Evolutionary conservation across 2,329 filamentous ascomycete genomes (phyloP).

Genomic region (Purpureocillium takamizusanense): DNA sequence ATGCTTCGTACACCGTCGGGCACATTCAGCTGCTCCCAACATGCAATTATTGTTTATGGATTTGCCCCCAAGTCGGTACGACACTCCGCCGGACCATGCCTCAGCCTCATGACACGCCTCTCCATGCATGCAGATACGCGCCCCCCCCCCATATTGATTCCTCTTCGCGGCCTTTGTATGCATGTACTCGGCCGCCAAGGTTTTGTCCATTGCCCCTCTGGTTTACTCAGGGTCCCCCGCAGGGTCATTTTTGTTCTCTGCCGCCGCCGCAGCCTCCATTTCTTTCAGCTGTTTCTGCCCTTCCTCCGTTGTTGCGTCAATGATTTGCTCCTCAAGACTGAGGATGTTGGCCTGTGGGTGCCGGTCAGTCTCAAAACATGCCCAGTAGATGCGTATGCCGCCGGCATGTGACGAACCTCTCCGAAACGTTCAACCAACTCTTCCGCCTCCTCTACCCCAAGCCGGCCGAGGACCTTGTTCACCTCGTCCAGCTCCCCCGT

Average conservation of each 20-base stretch:
- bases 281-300: constrained; percentile 70
- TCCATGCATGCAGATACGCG: no score
- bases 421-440: constrained; percentile 73
- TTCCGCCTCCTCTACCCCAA: constrained; percentile 83
- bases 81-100: no score
- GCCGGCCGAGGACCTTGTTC: constrained; percentile 60
- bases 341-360: constrained; percentile 63
- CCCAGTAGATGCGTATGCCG: no score
- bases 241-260: constrained; percentile 9
- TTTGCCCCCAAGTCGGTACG: no score
- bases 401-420: constrained; percentile 43
- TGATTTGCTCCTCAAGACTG: constrained; percentile 85
- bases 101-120: no score
- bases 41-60: no score
- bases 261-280: constrained; percentile 47
- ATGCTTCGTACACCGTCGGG: no score
- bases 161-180: no score
- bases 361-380: not conserved
- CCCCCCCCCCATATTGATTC: no score
- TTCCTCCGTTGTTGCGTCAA: constrained; percentile 87
- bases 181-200: no score
- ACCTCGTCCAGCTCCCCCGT: constrained; percentile 70
- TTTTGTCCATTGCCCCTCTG: not conserved
- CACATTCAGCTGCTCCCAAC: no score
- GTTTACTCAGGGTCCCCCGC: constrained; percentile 5